phyloP scores from a whole-genome alignment of 2,329 filamentous ascomycete genomes.

The Aureobasidium zeae region DNA sequence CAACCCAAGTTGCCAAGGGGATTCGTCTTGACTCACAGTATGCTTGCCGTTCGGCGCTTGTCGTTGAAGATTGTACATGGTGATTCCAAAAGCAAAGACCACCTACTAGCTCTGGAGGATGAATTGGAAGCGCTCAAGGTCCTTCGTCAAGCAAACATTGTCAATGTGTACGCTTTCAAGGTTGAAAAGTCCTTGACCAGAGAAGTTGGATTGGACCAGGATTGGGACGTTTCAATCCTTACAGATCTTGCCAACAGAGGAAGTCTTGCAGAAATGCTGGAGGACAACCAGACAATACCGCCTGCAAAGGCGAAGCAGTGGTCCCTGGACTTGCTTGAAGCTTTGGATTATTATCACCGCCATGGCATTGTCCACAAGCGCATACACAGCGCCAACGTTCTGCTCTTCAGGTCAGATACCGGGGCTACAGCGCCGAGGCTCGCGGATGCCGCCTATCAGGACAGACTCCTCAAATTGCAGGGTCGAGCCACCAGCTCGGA shows the following conservation, averaged over 20 bases:
- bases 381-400: slow-evolving; percentile 69
- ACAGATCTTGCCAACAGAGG: slow-evolving; percentile 72
- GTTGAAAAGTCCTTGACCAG: slow-evolving; percentile 37
- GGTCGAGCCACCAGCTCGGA: slow-evolving; percentile 1
- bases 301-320: slow-evolving; percentile 72
- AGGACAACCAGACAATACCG: slow-evolving; percentile 56
- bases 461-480: slow-evolving; percentile 15
- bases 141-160: slow-evolving; percentile 65
- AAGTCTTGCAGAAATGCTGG: slow-evolving; percentile 70
- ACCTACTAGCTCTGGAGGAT: slow-evolving; percentile 66
- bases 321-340: slow-evolving; percentile 87
- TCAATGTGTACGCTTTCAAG: slow-evolving; percentile 70
- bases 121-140: slow-evolving; percentile 67
- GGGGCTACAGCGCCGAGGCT: slow-evolving; percentile 62
- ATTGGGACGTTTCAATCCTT: slow-evolving; percentile 67
- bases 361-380: slow-evolving; percentile 70
- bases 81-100: slow-evolving; percentile 46
- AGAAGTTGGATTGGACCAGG: slow-evolving; percentile 17
- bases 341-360: slow-evolving; percentile 75
- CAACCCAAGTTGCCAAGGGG: slow-evolving; percentile 2
- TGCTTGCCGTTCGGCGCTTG: slow-evolving; percentile 13
- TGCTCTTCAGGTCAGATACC: slow-evolving; percentile 60
- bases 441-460: slow-evolving; percentile 63
- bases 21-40: neutral
- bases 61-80: slow-evolving; percentile 5